Evolutionary conservation across 192 early-diverging fungal genomes (phyloP).

Genomic region (Coemansia sp.): DNA sequence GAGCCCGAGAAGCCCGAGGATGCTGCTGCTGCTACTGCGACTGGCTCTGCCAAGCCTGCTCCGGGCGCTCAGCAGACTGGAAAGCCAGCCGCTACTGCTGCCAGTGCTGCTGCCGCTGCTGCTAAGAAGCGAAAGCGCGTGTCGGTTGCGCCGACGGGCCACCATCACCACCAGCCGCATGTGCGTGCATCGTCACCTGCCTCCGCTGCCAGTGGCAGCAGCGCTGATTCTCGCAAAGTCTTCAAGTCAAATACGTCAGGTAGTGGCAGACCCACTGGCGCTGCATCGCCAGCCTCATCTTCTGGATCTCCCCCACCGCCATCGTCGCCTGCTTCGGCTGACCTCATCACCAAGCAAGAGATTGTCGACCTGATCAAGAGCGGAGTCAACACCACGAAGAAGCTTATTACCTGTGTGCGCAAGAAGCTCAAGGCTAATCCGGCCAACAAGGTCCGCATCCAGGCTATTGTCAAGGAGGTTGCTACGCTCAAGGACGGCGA

Average conservation of each 20-base stretch:
- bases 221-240: slow-evolving; percentile 25
- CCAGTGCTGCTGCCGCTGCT: not conserved
- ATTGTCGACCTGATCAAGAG: slow-evolving; percentile 61
- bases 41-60: not conserved
- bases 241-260: not conserved
- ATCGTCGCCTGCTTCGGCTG: slow-evolving; percentile 15
- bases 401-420: slow-evolving; percentile 61
- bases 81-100: not conserved
- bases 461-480: slow-evolving; percentile 46
- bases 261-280: not conserved
- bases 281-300: not conserved
- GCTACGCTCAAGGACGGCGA: slow-evolving; percentile 37
- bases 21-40: not conserved
- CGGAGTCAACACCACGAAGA: slow-evolving; percentile 61
- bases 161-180: slow-evolving; percentile 14
- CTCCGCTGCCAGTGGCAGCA: slow-evolving; percentile 6
- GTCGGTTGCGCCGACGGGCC: slow-evolving; percentile 14
- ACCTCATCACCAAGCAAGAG: slow-evolving; percentile 67
- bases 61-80: slow-evolving; percentile 4
- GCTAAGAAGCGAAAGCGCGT: slow-evolving; percentile 55
- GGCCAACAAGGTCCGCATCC: slow-evolving; percentile 38
- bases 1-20: slow-evolving; percentile 7
- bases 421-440: slow-evolving; percentile 62
- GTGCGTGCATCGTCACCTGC: slow-evolving; percentile 11
- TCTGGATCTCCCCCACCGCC: slow-evolving; percentile 2